Evolutionary conservation across 2,329 filamentous ascomycete species (phyloP).

Genomic region (Ceratocystis cacaofunesta): DNA sequence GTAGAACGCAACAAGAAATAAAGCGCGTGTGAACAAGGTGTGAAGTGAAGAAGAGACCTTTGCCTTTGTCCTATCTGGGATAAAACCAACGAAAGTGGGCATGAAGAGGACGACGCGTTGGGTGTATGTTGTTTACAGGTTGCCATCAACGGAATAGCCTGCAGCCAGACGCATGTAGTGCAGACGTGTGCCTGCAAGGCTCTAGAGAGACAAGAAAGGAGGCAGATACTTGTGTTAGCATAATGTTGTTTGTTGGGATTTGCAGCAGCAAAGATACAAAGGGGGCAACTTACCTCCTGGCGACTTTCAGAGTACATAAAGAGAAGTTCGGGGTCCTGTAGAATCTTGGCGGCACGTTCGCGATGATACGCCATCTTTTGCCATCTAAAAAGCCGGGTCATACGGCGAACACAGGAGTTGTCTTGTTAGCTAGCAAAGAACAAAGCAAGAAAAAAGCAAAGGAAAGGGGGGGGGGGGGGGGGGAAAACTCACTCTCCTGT

Average conservation of each 20-base stretch:
- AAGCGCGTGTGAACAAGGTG: too few species aligned
- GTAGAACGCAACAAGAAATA: too few species aligned
- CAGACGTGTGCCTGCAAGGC: constrained; percentile 39
- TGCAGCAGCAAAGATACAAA: not conserved
- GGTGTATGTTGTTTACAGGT: not conserved
- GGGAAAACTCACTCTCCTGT: not conserved
- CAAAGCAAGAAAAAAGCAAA: not conserved
- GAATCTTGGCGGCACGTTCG: constrained; percentile 25
- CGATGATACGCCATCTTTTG: not conserved
- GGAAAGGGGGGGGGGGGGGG: not conserved
- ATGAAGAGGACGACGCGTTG: too few species aligned
- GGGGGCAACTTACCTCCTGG: constrained; percentile 33
- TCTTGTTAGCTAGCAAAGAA: not conserved
- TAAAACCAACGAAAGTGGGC: too few species aligned
- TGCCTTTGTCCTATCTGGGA: too few species aligned
- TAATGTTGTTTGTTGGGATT: not conserved
- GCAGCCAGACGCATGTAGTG: constrained; percentile 42
- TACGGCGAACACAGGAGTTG: not conserved
- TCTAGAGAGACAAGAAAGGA: constrained; percentile 26
- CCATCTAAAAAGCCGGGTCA: not conserved
- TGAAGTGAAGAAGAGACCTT: too few species aligned
- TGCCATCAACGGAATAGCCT: constrained; percentile 27
- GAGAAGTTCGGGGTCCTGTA: constrained; percentile 42
- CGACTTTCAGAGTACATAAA: constrained; percentile 43
- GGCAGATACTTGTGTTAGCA: not conserved